Evolutionary conservation across 345 rosid species (phyloP), one percentile per base, ranked within the genome.

Genomic region (Citrus trifoliata): DNA sequence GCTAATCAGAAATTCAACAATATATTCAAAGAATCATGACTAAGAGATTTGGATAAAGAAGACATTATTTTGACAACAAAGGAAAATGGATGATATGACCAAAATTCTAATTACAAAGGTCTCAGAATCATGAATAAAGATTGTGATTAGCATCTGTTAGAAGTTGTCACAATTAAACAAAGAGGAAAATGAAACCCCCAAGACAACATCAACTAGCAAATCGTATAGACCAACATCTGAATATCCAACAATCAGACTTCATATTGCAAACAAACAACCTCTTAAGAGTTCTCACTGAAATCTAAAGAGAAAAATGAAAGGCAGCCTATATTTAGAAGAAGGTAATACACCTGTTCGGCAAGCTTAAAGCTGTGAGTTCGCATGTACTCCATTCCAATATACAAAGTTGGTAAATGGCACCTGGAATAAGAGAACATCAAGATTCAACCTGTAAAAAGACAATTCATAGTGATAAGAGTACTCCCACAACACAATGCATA

Each of bases 331-430:
- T 75, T 74, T 58, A 78, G 27, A 22, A 59, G 64, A 70, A 67
- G 30, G 80, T 33, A 81, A 76, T 80, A 81, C 78, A 96, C 99
- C 98, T 96, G 98, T 84, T 91, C 97, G n/a, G 99, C 97, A 84
- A 90, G 98, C 89, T 94, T 96, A 83, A 88, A 93, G 88, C 97
- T 96, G 84, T 91, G 98, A 55, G 93, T 96, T 86, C 97, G 89
- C 97, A 90, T 93, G 89, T 96, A 96, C 86, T 96, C 99, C 99
- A 94, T 96, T 85, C 98, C 97, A 76, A 94, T 94, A 88, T 90
- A 96, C 82, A 94, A 69, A 82, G 97, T 93, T 85, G 99, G 97
- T 73, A 94, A 90, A 85, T 96, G 98, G 85, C 98, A 96, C 94
- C 98, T 94, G 92, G 88, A 89, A 92, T 85, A 88, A 88, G 86